phyloP scores from a whole-genome alignment of 768 basidiomycete species.

The Auricularia sp. region DNA sequence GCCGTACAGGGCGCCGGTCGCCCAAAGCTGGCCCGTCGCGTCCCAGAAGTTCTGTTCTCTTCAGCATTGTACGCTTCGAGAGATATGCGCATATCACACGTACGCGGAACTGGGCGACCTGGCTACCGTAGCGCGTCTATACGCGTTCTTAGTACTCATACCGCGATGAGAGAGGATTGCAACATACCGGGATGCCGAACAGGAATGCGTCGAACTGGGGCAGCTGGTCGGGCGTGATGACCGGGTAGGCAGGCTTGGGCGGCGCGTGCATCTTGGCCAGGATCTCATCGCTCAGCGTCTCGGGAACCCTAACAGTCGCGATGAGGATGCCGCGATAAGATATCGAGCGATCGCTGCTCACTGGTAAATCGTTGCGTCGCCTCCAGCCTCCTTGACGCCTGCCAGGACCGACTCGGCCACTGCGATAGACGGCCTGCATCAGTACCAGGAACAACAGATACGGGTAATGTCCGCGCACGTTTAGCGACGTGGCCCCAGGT shows the following conservation, averaged over 20 bases:
- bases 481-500: slow-evolving; percentile 66
- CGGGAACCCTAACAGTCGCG: slow-evolving; percentile 43
- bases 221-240: slow-evolving; percentile 48
- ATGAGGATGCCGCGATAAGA: background rate
- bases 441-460: background rate
- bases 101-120: background rate
- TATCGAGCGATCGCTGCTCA: slow-evolving; percentile 15
- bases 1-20: slow-evolving; percentile 46
- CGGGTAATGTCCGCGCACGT: slow-evolving; percentile 25
- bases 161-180: slow-evolving; percentile 29
- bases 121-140: background rate
- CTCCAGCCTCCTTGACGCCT: slow-evolving; percentile 35
- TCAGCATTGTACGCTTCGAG: background rate
- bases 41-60: slow-evolving; percentile 59
- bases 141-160: background rate
- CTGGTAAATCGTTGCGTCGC: slow-evolving; percentile 41
- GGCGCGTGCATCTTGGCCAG: slow-evolving; percentile 62
- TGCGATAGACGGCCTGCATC: slow-evolving; percentile 17
- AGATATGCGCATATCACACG: background rate
- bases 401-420: slow-evolving; percentile 44
- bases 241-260: slow-evolving; percentile 60
- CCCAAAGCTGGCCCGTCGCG: slow-evolving; percentile 59
- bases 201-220: slow-evolving; percentile 59
- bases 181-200: slow-evolving; percentile 72
- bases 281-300: slow-evolving; percentile 66